Evolutionary conservation across 192 early-diverging fungal genomes (phyloP).

Genomic region (Coemansia sp.): DNA sequence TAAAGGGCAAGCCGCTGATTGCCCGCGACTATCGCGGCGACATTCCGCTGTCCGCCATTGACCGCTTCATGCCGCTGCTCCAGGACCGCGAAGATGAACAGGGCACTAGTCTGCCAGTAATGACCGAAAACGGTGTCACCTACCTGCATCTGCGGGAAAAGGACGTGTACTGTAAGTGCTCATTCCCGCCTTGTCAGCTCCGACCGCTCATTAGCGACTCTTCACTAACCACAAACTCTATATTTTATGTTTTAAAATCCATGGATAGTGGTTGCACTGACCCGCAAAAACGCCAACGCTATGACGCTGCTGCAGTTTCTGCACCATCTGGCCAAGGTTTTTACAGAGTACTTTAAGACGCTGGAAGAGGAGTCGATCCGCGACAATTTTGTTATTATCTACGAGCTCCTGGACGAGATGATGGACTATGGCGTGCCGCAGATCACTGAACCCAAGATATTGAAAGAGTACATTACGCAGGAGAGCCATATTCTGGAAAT

Average conservation of each 20-base stretch:
- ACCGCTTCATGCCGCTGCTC: conserved; percentile 97
- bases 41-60: conserved; percentile 93
- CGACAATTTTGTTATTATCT: conserved; percentile 91
- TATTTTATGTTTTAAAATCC: not conserved
- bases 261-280: conserved; percentile 78
- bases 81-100: conserved; percentile 92
- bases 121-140: conserved; percentile 94
- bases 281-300: conserved; percentile 97
- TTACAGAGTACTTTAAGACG: conserved; percentile 91
- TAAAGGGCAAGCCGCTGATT: conserved; percentile 99
- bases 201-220: not conserved
- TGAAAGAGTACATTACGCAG: conserved; percentile 95
- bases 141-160: conserved; percentile 95
- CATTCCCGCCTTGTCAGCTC: not conserved
- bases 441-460: conserved; percentile 85
- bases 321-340: conserved; percentile 89
- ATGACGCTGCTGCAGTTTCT: conserved; percentile 93
- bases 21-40: conserved; percentile 97
- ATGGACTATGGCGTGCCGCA: conserved; percentile 92
- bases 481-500: conserved; percentile 94
- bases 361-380: conserved; percentile 88
- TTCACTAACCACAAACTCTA: not conserved
- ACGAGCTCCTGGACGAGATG: conserved; percentile 89
- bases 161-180: conserved; percentile 85
- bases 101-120: conserved; percentile 81